These are phyloP conservation scores for Microcyclospora pomicola DNA, from an alignment of 2,329 filamentous ascomycete genomes.

Conservation along the genomic window DNA sequence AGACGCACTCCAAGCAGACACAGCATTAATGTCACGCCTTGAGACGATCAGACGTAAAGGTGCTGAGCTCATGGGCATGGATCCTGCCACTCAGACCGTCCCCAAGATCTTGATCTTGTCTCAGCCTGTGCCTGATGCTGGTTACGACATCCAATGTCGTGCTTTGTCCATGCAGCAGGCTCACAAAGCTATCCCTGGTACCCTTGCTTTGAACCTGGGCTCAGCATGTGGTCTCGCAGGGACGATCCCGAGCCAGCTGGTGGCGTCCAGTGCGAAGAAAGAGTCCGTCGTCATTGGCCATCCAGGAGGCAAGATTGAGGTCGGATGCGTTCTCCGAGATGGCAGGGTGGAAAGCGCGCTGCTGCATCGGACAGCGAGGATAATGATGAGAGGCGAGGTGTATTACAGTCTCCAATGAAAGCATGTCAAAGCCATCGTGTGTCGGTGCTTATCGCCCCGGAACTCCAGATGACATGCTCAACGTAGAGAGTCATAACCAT, in stretches of 20 bases:
- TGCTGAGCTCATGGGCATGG: constrained; percentile 47
- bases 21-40: constrained; percentile 36
- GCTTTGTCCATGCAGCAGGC: constrained; percentile 32
- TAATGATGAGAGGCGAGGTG: constrained; percentile 20
- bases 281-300: constrained; percentile 16
- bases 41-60: constrained; percentile 46
- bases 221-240: constrained; percentile 23
- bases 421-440: background rate
- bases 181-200: constrained; percentile 31
- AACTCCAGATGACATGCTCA: too few relatives aligned
- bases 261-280: constrained; percentile 6
- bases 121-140: constrained; percentile 10
- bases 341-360: constrained; percentile 16
- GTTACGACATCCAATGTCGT: constrained; percentile 27
- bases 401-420: background rate
- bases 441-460: too few relatives aligned
- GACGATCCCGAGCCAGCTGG: constrained; percentile 13
- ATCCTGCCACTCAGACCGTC: constrained; percentile 35
- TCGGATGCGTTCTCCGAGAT: constrained; percentile 14
- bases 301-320: constrained; percentile 17
- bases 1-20: constrained; percentile 38
- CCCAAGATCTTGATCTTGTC: constrained; percentile 50
- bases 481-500: too few relatives aligned
- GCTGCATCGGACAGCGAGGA: constrained; percentile 17
- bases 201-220: constrained; percentile 29